Conservation (phyloP, 2,329 filamentous ascomycete species). For the Aspergillus spinulosporus region DNA sequence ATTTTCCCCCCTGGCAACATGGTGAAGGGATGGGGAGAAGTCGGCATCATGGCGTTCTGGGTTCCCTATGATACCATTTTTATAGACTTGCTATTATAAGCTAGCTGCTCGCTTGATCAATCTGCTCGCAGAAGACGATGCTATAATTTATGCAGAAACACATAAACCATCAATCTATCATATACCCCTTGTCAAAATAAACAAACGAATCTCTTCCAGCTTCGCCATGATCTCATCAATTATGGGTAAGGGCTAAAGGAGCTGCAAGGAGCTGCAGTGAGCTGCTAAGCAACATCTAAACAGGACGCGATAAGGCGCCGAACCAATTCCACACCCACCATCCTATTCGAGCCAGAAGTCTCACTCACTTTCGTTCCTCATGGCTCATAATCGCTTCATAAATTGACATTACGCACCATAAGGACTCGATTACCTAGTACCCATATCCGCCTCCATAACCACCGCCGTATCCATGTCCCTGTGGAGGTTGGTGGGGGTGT, state of each 20-base stretch:
- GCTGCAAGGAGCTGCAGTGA: neutral
- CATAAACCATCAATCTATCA: no score
- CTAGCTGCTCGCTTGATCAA: neutral
- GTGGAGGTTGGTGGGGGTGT: conserved; percentile 4
- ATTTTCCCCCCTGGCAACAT: neutral
- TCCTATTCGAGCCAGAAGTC: neutral
- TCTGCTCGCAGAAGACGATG: neutral
- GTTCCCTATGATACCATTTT: neutral
- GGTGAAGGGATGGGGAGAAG: neutral
- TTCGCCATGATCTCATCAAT: neutral
- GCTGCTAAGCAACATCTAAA: neutral
- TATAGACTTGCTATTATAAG: neutral
- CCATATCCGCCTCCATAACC: conserved; percentile 12
- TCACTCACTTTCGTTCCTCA: neutral
- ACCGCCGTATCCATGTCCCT: conserved; percentile 8
- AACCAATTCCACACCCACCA: neutral
- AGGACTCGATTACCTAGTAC: neutral
- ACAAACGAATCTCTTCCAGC: no score
- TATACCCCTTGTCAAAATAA: no score
- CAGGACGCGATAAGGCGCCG: neutral
- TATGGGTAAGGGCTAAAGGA: neutral
- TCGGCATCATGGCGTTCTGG: neutral
- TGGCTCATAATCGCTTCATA: neutral
- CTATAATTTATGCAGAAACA: no score
- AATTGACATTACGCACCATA: neutral